Conservation (phyloP, 1,284 basidiomycete species). For the Jaminaea rosea region DNA sequence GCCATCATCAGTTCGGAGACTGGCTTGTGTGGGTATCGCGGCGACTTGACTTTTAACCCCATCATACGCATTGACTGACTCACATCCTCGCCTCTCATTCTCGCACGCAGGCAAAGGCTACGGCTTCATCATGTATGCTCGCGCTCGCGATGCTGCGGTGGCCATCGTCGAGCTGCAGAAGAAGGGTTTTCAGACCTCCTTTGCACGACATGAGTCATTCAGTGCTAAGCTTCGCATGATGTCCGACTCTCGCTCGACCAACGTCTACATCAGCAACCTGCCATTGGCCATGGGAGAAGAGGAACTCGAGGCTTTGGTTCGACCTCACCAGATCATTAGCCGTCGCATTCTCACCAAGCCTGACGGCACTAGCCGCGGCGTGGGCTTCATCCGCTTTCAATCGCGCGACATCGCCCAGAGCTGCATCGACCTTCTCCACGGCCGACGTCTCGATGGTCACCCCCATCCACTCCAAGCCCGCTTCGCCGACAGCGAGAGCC, state of each 20-base stretch:
- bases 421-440: conserved; percentile 32
- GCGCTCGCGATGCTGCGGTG: conserved; percentile 18
- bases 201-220: conserved; percentile 34
- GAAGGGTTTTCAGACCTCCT: conserved; percentile 24
- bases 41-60: conserved; percentile 53
- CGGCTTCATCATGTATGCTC: conserved; percentile 35
- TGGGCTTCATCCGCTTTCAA: conserved; percentile 30
- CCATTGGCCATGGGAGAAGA: conserved; percentile 17
- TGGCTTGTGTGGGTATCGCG: conserved; percentile 36
- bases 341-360: conserved; percentile 32
- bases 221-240: conserved; percentile 25
- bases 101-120: conserved; percentile 15
- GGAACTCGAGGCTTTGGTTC: conserved; percentile 37
- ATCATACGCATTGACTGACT: conserved; percentile 49
- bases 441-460: conserved; percentile 17
- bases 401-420: conserved; percentile 23
- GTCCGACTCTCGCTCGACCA: conserved; percentile 25
- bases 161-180: conserved; percentile 26
- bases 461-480: conserved; percentile 27
- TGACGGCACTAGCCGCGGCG: conserved; percentile 29
- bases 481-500: conserved; percentile 39
- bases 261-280: conserved; percentile 37
- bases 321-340: conserved; percentile 26
- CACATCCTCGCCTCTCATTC: background rate
- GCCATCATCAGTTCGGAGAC: conserved; percentile 36